Base-by-base conservation (phyloP, 2,329 filamentous ascomycete species). In the Colletotrichum shisoi region DNA sequence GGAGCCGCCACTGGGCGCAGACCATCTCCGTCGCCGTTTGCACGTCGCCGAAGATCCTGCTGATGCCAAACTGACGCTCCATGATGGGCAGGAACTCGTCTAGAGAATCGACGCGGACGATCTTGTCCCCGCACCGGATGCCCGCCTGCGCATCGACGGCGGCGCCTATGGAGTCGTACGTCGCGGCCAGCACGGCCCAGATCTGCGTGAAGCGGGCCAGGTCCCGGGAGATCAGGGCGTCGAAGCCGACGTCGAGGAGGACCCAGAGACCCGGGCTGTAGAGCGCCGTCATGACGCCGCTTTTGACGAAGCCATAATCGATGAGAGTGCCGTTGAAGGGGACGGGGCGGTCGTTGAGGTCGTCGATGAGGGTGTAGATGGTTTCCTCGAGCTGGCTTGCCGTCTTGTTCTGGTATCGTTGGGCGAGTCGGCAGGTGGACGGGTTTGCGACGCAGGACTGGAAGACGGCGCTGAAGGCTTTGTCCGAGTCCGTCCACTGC, bases 1-100 rank as follows among this genome's bases (percentile, higher is more conserved):
- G 72, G 9, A 79, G 64, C 24, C 69, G 72, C 80, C 80, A 82
- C 67, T 76, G 76, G 1, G 75, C 75, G 70, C 80, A 82, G 1
- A 61, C 52, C 56, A 76, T 70, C 31, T 70, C 56, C 3, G 70
- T 3, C 8, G 2, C 2, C 0, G 70, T 67, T 39, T 66, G 62
- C 1, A 63, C n/a, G 12, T 74, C 73, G 1, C 73, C 76, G 8
- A 73, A 69, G n/a, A 74, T 62, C 11, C 71, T 71, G 67, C 76
- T 79, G 19, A 70, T 71, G 1, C 71, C 37, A 52, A 70, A 69
- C 34, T 75, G 70, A 0, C 58, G 57, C 15, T 73, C 61, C 17
- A 76, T 48, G 15, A 72, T 71, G 6, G 73, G 71, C 2, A 71
- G 17, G 19, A 77, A 70, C 3, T 74, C 73, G 11, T 75, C 71